Evolutionary conservation across 306 rosid genomes (phyloP).

Genomic region (Fagus crenata): DNA sequence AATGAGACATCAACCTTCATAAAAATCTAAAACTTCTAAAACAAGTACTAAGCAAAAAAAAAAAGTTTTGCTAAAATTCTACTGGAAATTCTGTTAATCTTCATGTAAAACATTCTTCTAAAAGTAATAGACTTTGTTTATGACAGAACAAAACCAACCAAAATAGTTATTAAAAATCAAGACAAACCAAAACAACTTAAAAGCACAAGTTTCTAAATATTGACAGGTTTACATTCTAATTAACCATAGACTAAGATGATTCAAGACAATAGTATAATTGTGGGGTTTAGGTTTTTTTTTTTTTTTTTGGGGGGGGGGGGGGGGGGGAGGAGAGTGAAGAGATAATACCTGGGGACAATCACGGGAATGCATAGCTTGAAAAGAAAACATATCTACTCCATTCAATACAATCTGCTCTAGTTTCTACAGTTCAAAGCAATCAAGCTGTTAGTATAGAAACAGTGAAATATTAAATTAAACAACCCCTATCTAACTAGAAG

Average conservation of each 20-base stretch:
- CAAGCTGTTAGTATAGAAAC: conserved; percentile 6
- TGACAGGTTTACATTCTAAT: neutral
- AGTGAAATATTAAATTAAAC: neutral
- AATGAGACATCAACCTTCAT: neutral
- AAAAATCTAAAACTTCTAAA: neutral
- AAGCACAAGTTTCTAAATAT: neutral
- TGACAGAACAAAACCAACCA: neutral
- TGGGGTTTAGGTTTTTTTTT: neutral
- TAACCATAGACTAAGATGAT: neutral
- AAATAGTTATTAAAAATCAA: too few relatives aligned
- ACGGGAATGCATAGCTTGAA: conserved; percentile 84
- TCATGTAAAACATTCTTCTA: neutral
- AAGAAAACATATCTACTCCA: conserved; percentile 68
- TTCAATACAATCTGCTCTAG: conserved; percentile 69
- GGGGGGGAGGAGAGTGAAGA: neutral
- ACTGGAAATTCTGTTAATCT: neutral
- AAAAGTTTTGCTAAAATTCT: neutral
- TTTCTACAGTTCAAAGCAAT: conserved; percentile 50
- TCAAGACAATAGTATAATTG: neutral
- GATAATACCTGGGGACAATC: conserved; percentile 81
- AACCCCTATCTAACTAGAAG: neutral
- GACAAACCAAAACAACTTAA: neutral
- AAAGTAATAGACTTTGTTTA: neutral
- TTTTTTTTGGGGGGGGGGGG: neutral
- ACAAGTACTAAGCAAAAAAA: neutral